A percentile compares a stretch with the other conserved stretches of the same genome.
Conservation (phyloP, 2,329 filamentous ascomycete species). For the Colletotrichum caudatum region DNA sequence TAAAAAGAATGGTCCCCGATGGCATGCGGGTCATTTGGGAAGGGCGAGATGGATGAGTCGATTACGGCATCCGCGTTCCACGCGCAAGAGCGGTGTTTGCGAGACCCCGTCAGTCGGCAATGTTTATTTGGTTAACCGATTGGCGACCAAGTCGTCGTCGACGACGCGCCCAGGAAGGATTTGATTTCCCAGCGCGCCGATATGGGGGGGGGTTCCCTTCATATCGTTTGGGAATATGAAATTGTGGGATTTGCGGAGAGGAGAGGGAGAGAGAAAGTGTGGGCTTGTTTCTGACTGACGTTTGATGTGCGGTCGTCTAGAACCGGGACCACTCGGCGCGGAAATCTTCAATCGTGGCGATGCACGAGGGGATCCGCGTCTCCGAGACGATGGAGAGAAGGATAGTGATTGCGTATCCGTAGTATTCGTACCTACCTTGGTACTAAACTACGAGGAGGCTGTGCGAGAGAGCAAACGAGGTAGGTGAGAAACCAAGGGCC, state of each 20-base stretch:
- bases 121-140: slow-evolving; percentile 17
- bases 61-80: slow-evolving; percentile 9
- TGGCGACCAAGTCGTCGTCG: background rate
- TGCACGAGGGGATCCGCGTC: slow-evolving; percentile 34
- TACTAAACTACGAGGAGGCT: background rate
- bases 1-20: background rate
- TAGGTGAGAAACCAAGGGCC: slow-evolving; percentile 1
- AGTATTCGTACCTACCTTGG: too few relatives aligned
- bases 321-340: slow-evolving; percentile 21
- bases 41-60: slow-evolving; percentile 1
- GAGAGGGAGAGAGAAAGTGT: slow-evolving; percentile 1
- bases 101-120: background rate
- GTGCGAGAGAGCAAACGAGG: slow-evolving; percentile 13
- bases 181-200: slow-evolving; percentile 8
- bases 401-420: background rate
- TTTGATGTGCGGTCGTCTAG: slow-evolving; percentile 40
- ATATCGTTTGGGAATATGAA: background rate
- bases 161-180: background rate
- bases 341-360: slow-evolving; percentile 36
- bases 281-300: slow-evolving; percentile 35
- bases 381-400: slow-evolving; percentile 4
- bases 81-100: background rate
- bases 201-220: slow-evolving; percentile 11
- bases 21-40: slow-evolving; percentile 16
- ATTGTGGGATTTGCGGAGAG: slow-evolving; percentile 25